Evolutionary conservation across 1,139 yeast species (phyloP).

Genomic region (Scheffersomyces titani): DNA sequence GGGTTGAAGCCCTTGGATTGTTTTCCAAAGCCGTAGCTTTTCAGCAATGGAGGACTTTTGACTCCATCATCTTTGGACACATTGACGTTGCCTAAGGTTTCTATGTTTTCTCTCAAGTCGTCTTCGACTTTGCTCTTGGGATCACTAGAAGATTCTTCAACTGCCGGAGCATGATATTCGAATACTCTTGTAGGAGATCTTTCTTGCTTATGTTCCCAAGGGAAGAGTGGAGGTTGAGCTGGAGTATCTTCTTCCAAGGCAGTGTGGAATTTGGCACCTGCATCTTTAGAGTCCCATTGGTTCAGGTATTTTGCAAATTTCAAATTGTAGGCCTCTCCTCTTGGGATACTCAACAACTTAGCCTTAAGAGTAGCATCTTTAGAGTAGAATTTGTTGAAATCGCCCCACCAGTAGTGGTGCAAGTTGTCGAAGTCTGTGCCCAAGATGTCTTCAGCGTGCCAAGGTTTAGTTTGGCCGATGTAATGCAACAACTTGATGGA

Average conservation of each 20-base stretch:
- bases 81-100: slow-evolving; percentile 9
- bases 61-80: slow-evolving; percentile 4
- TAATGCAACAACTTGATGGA: slow-evolving; percentile 31
- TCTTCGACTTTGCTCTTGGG: slow-evolving; percentile 3
- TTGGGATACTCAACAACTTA: slow-evolving; percentile 12
- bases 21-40: slow-evolving; percentile 11
- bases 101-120: slow-evolving; percentile 7
- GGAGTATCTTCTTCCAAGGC: slow-evolving; percentile 3
- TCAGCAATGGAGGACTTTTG: slow-evolving; percentile 1
- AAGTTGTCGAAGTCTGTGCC: slow-evolving; percentile 20
- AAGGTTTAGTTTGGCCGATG: slow-evolving; percentile 31
- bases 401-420: slow-evolving; percentile 40
- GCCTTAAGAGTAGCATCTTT: slow-evolving; percentile 8
- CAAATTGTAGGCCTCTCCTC: slow-evolving; percentile 41
- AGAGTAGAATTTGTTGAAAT: slow-evolving; percentile 25
- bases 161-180: slow-evolving; percentile 6
- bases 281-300: slow-evolving; percentile 23
- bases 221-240: slow-evolving; percentile 35
- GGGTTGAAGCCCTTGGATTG: slow-evolving; percentile 19
- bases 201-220: slow-evolving; percentile 40
- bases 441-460: slow-evolving; percentile 19
- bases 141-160: slow-evolving; percentile 1
- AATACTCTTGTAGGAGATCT: slow-evolving; percentile 17
- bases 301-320: slow-evolving; percentile 29
- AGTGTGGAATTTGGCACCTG: slow-evolving; percentile 4